phyloP scores from a whole-genome alignment of 139 green algal species.

The Chlorella sp. region DNA sequence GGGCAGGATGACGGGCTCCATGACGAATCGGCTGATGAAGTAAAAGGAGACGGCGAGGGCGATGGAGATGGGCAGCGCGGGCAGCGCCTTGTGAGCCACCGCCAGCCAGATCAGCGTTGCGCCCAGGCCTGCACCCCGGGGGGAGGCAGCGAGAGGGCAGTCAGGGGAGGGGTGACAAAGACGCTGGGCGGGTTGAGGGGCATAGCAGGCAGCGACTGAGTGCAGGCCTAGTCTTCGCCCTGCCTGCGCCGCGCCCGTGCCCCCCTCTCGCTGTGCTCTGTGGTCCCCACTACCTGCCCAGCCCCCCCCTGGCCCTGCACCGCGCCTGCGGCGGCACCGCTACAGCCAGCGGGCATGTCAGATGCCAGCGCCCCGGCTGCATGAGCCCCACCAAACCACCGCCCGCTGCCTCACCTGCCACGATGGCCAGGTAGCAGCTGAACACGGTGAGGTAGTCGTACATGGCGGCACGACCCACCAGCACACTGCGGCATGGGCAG shows the following conservation, averaged over 20 bases:
- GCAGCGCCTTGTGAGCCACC: slow-evolving; percentile 85
- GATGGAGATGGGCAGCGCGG: slow-evolving; percentile 96
- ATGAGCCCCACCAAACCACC: too few species aligned
- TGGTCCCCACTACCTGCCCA: neutral
- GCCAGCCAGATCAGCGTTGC: slow-evolving; percentile 88
- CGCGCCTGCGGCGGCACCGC: too few species aligned
- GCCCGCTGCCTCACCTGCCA: slow-evolving; percentile 55
- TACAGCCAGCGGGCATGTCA: too few species aligned
- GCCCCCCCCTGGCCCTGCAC: neutral
- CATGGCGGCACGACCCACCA: slow-evolving; percentile 95
- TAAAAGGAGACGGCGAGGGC: slow-evolving; percentile 91
- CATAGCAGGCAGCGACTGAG: neutral
- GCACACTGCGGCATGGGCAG: slow-evolving; percentile 59
- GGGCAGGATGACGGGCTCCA: slow-evolving; percentile 87
- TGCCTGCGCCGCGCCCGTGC: neutral
- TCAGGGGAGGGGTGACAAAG: neutral
- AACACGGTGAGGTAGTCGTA: slow-evolving; percentile 94
- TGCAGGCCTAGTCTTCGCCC: neutral
- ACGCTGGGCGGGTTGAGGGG: too few species aligned
- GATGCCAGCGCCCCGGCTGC: too few species aligned
- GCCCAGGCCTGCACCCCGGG: slow-evolving; percentile 71
- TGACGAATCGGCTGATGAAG: slow-evolving; percentile 78
- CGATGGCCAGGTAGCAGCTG: slow-evolving; percentile 77
- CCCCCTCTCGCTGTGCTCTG: too few species aligned
- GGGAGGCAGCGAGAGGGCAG: slow-evolving; percentile 50